Base-by-base conservation (phyloP, 306 rosid genomes). In the Cicer chorassanicum region DNA sequence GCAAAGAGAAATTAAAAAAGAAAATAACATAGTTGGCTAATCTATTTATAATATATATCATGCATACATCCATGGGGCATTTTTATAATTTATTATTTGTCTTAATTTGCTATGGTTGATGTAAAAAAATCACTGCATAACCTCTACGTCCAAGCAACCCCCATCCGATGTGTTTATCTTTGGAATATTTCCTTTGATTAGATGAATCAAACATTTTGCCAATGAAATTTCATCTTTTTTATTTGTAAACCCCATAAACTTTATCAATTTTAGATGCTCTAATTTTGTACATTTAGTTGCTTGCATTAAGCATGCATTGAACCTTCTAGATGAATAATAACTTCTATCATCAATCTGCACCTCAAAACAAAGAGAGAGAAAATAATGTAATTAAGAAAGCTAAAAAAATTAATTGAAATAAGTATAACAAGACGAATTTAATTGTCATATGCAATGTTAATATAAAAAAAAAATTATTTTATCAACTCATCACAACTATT, bases 261-360 rank as follows among this genome's bases (percentile, higher is more conserved):
- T 84, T 7, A 83, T 77, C 70, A 79, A 21, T 63, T 64, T 78
- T 41, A 92, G 72, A 83, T 82, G 78, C 61, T 70, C 85, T 21
- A 86, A 49, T 70, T 78, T 44, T 18, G 70, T 55, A 15, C 77
- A 78, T 73, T 48, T 68, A 16, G 68, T 42, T 15, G 13, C 80
- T 61, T 82, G 73, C 46, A 87, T 77, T n/a, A 49, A 53, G 56
- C 64, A 19, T 53, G 72, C 75, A 68, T 57, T 48, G 10, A 57
- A 56, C 76, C 69, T 74, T 59, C 21, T 54, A 12, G 67, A 11
- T 21, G 19, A 11, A 78, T 79, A 11, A 78, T 79, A 87, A 77
- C 87, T 57, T 63, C 68, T 34, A 0, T 72, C 84, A 78, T 89
- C 95, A 63, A 86, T 83, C 89, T 93, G 87, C 80, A 67, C 19